phyloP scores from a whole-genome alignment of 75 land plant genomes.

The Cunninghamia lanceolata region DNA sequence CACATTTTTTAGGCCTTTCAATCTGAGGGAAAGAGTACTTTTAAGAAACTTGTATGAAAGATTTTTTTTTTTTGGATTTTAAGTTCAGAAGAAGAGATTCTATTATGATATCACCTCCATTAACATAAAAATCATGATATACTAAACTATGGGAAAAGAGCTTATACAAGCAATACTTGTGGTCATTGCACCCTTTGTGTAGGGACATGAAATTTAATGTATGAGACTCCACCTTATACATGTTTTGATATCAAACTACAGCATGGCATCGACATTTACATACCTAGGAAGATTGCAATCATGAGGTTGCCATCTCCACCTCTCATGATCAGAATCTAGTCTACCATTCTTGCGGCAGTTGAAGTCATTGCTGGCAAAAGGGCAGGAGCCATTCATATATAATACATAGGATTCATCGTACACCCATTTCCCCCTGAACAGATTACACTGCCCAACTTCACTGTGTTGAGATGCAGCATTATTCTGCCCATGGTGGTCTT shows the following conservation, averaged over 20 bases:
- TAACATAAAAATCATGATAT: no score
- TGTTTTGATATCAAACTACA: background rate
- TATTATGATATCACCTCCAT: no score
- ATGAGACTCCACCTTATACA: background rate
- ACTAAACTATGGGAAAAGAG: background rate
- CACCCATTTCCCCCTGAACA: conserved; percentile 22
- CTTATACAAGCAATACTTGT: no score
- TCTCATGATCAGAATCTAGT: conserved; percentile 7
- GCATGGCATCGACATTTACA: background rate
- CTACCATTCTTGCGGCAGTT: conserved; percentile 24
- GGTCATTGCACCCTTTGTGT: no score
- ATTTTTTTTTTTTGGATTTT: no score
- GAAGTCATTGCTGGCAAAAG: conserved; percentile 13
- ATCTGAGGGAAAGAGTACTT: no score
- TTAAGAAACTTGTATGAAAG: no score
- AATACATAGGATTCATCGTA: conserved; percentile 17
- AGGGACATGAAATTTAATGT: background rate
- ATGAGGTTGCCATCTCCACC: conserved; percentile 28
- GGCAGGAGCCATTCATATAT: conserved; percentile 9
- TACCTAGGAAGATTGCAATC: conserved; percentile 21
- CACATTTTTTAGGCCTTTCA: no score
- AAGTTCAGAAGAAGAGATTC: background rate
- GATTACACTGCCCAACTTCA: conserved; percentile 10
- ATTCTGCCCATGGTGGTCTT: background rate
- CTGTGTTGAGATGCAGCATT: background rate